Conservation (phyloP, 768 basidiomycete species). For the Amanita inopinata region DNA sequence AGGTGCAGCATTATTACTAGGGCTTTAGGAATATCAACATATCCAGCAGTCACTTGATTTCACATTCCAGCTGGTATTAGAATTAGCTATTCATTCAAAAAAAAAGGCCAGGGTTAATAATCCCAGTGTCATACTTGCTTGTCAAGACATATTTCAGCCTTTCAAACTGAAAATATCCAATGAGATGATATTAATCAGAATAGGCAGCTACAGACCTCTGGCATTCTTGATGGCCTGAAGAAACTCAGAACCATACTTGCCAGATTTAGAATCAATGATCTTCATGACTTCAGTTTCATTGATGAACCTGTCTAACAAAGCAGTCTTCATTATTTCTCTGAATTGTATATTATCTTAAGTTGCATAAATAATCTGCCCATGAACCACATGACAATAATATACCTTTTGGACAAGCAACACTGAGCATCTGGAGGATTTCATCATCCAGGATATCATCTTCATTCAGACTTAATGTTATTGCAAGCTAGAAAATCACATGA, state of each 20-base stretch:
- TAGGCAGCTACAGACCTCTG: too few relatives aligned
- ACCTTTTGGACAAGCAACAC: conserved; percentile 33
- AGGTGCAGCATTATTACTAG: too few relatives aligned
- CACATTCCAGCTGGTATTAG: too few relatives aligned
- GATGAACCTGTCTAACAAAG: conserved; percentile 26
- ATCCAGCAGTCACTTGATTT: too few relatives aligned
- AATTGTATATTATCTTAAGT: conserved; percentile 30
- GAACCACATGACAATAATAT: neutral
- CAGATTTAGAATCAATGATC: conserved; percentile 20
- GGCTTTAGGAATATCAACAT: too few relatives aligned
- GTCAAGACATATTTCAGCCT: too few relatives aligned
- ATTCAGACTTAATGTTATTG: conserved; percentile 16
- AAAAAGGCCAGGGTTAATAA: too few relatives aligned
- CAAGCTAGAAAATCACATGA: conserved; percentile 18
- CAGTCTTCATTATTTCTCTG: conserved; percentile 23
- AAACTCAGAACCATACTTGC: conserved; percentile 26
- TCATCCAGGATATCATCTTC: conserved; percentile 26
- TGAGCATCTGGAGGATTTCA: conserved; percentile 26
- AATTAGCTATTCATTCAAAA: too few relatives aligned
- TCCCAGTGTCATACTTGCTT: too few relatives aligned
- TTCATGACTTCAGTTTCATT: conserved; percentile 35
- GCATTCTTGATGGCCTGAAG: conserved; percentile 28
- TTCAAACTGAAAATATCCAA: too few relatives aligned
- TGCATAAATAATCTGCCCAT: neutral
- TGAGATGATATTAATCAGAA: too few relatives aligned